Base-by-base conservation (phyloP, 2,329 filamentous ascomycete genomes). In the Xylaria sp. region DNA sequence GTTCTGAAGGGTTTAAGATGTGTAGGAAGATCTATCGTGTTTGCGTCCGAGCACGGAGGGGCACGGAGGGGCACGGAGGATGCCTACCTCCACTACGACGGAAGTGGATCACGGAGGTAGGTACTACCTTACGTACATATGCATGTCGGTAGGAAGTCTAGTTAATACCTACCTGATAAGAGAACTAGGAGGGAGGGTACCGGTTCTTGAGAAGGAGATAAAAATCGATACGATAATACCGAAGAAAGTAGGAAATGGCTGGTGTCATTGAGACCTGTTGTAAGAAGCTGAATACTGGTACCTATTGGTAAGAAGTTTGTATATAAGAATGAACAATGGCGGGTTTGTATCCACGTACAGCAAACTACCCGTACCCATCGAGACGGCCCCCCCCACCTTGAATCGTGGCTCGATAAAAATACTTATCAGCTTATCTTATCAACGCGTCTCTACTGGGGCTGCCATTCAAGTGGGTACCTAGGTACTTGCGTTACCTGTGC, bases 341-440 rank as follows among this genome's bases (percentile, higher is more conserved):
- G 2, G 7, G 42, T 12, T 19, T 47, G 42, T 27, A 27, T 27
- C 24, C 24, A 27, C 4, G 24, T 27, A 27, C 24, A n/a, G n/a
- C n/a, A 2, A 27, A 27, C 24, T 27, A 27, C 24, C 24, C 24
- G 24, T 27, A 27, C 24, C 24, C 24, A 27, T 27, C 2, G 4
- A 27, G 24, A 27, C 24, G 24, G 24, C 11, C 39, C 39, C 42
- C 42, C 42, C 42, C 42, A 47, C 42, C 42, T 36, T 51, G 11
- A 3, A 24, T 12, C 19, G 2, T 51, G 24, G 48, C 19, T 6
- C 24, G 60, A 63, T 63, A 63, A 56, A 51, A 32, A 36, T 11
- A 19, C 3, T 60, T 42, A 59, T 50, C 12, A 45, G n/a, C 17
- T 47, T 47, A 47, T 61, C 59, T 62, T 66, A 67, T 67, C 59